These are phyloP conservation scores for Kokia cookei DNA, from an alignment of 441 rosid species.

Conservation along the genomic window DNA sequence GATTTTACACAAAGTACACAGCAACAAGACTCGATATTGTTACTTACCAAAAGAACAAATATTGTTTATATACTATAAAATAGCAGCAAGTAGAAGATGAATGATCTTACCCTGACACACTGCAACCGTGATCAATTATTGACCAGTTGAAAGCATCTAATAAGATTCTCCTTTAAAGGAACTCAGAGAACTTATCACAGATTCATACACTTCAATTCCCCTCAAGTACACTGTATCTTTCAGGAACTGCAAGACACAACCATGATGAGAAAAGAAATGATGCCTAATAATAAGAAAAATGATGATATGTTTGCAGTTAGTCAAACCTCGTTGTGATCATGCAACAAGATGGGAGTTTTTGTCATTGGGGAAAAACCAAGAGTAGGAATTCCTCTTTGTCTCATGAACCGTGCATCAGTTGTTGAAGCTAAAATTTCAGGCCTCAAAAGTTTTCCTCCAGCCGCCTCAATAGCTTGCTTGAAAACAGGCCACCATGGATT, in stretches of 20 bases:
- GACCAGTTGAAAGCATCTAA: constrained; percentile 17
- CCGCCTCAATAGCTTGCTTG: constrained; percentile 59
- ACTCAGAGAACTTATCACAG: constrained; percentile 56
- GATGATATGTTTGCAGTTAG: neutral
- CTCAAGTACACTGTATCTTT: constrained; percentile 60
- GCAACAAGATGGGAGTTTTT: constrained; percentile 74
- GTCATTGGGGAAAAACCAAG: constrained; percentile 86
- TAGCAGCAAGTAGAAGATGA: neutral
- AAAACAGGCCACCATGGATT: constrained; percentile 92
- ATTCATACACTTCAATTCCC: constrained; percentile 79
- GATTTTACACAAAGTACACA: neutral
- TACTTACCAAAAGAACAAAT: neutral
- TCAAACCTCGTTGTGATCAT: constrained; percentile 85
- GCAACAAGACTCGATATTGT: neutral
- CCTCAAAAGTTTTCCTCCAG: constrained; percentile 72
- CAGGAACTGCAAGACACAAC: constrained; percentile 45
- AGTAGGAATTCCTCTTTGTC: constrained; percentile 64
- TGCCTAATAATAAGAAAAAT: neutral
- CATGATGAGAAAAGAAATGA: neutral
- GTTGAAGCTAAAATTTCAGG: constrained; percentile 90
- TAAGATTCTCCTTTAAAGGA: constrained; percentile 45
- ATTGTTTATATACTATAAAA: neutral
- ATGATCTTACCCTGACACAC: constrained; percentile 3
- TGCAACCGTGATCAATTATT: neutral
- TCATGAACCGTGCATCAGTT: constrained; percentile 65